A percentile compares a stretch with the other conserved stretches of the same genome.
Evolutionary conservation across 2,329 filamentous ascomycete species (phyloP).

Genomic region (Aspergillus pseudoviridinutans): DNA sequence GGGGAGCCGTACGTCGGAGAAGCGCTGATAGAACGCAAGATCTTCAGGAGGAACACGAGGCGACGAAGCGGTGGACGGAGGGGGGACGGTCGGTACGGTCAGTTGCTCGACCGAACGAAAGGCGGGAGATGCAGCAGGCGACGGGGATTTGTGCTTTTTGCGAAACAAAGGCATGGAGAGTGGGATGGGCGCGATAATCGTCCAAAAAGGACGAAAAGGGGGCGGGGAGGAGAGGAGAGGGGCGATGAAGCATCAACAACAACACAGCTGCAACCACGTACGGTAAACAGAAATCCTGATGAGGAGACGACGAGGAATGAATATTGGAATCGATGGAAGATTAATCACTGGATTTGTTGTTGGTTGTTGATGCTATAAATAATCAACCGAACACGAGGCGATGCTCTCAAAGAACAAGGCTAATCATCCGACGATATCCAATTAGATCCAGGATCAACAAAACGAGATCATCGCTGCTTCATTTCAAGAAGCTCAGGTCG

Average conservation of each 20-base stretch:
- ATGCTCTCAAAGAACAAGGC: not conserved
- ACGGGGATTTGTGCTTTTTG: slow-evolving; percentile 18
- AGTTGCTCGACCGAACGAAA: slow-evolving; percentile 21
- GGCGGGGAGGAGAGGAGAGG: not conserved
- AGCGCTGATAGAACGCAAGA: slow-evolving; percentile 11
- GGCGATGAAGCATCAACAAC: slow-evolving; percentile 1
- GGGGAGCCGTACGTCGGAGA: slow-evolving; percentile 4
- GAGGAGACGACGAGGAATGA: not conserved
- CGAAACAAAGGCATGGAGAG: slow-evolving; percentile 23
- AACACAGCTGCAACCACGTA: not conserved
- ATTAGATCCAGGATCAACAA: not conserved
- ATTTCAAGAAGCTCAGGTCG: not conserved
- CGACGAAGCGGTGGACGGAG: slow-evolving; percentile 5
- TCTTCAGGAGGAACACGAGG: slow-evolving; percentile 2
- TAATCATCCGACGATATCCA: not conserved
- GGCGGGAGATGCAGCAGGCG: slow-evolving; percentile 11
- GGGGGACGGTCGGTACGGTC: not conserved
- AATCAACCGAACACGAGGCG: not conserved
- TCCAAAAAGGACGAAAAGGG: not conserved
- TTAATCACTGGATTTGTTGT: not conserved
- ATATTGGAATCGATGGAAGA: not conserved
- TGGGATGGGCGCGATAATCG: not conserved
- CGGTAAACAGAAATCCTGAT: not conserved
- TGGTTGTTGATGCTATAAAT: not conserved
- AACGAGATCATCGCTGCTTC: not conserved